Conservation (phyloP, 257 asterid genomes). For the Cruciata laevipes region DNA sequence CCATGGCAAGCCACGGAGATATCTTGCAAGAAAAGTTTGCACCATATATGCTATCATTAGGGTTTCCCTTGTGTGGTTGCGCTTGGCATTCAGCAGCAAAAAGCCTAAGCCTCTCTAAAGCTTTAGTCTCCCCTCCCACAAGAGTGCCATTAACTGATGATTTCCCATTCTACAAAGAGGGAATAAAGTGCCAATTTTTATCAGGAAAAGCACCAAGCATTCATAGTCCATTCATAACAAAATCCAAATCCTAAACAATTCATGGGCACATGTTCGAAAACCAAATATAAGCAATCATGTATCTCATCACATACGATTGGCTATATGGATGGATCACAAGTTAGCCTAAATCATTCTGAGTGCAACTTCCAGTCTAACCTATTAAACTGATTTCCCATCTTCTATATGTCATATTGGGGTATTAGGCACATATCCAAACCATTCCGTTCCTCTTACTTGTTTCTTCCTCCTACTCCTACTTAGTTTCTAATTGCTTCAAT, state of each 20-base stretch:
- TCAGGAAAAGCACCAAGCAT: not conserved
- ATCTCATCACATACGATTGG: not conserved
- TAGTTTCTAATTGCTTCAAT: too few species aligned
- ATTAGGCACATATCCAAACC: not conserved
- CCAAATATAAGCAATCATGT: not conserved
- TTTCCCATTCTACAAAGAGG: slow-evolving; percentile 49
- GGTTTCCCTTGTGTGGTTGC: slow-evolving; percentile 46
- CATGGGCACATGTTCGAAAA: not conserved
- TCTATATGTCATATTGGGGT: not conserved
- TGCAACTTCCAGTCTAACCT: not conserved
- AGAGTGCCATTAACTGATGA: slow-evolving; percentile 59
- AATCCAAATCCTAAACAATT: not conserved
- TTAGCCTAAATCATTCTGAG: not conserved
- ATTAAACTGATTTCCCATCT: not conserved
- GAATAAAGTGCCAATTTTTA: slow-evolving; percentile 1
- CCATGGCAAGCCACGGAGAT: slow-evolving; percentile 98
- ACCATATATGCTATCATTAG: slow-evolving; percentile 70
- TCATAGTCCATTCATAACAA: not conserved
- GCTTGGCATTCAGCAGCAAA: slow-evolving; percentile 72
- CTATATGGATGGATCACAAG: not conserved
- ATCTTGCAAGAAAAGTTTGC: slow-evolving; percentile 93
- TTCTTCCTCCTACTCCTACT: not conserved
- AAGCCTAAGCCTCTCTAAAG: slow-evolving; percentile 67
- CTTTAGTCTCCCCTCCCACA: slow-evolving; percentile 94
- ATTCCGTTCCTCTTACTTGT: not conserved